A percentile compares a stretch with the other conserved stretches of the same genome.
Conservation (phyloP, 495 filamentous ascomycete species). For the Chaetomium fimeti region DNA sequence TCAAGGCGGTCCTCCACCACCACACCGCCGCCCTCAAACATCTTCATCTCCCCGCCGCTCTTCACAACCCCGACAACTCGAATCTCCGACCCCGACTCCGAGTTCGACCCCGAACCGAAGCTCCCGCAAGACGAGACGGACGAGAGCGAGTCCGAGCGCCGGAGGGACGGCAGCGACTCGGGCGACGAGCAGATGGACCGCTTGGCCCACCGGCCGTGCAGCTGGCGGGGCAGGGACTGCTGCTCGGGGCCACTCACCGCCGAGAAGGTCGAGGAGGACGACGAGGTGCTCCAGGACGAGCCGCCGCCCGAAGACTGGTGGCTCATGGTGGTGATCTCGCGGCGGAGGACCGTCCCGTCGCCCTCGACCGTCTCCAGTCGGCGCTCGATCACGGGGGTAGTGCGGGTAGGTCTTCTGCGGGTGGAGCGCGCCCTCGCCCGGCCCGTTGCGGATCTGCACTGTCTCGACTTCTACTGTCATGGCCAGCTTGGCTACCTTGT, state of each 20-base stretch:
- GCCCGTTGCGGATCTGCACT: neutral
- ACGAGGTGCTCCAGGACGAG: neutral
- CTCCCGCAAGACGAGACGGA: neutral
- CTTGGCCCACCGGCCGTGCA: too few species aligned
- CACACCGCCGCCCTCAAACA: neutral
- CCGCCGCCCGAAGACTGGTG: too few species aligned
- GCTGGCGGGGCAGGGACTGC: too few species aligned
- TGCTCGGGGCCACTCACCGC: too few species aligned
- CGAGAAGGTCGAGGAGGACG: neutral
- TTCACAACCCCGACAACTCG: neutral
- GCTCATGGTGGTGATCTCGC: too few species aligned
- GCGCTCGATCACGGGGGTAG: neutral
- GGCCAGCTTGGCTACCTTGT: neutral
- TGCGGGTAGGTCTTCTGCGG: neutral
- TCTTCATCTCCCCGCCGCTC: neutral
- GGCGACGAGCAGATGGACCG: neutral
- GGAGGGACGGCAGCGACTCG: too few species aligned
- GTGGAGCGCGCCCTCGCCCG: neutral
- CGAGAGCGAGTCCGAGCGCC: neutral
- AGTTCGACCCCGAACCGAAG: neutral
- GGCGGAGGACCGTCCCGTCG: neutral
- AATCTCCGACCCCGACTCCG: neutral
- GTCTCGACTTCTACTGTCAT: slow-evolving; percentile 6
- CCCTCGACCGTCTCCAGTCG: neutral
- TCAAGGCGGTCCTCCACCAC: too few species aligned